Evolutionary conservation across 768 basidiomycete genomes (phyloP).

Genomic region (Hypholoma fasciculare): DNA sequence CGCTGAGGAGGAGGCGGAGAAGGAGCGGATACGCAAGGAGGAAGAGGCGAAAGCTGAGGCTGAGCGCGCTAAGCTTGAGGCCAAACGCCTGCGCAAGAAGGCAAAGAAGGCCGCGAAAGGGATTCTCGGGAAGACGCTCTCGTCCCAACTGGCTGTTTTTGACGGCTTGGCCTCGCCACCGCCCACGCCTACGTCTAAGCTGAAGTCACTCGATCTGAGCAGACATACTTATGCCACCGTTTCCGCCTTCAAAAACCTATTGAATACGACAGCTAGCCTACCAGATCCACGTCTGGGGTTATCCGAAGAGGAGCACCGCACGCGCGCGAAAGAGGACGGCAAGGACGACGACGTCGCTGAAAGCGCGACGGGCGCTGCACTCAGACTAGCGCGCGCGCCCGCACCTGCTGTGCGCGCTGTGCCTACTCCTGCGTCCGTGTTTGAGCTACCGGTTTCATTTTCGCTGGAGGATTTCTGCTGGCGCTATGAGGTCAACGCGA

Average conservation of each 20-base stretch:
- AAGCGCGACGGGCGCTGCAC: slow-evolving; percentile 25
- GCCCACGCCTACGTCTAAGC: too few species aligned
- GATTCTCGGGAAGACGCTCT: too few species aligned
- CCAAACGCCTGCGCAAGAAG: slow-evolving; percentile 42
- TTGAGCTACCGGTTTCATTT: not conserved
- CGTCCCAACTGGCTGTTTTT: too few species aligned
- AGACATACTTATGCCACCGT: too few species aligned
- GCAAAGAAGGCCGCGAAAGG: slow-evolving; percentile 35
- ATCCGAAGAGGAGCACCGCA: not conserved
- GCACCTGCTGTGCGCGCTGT: too few species aligned
- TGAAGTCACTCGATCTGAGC: too few species aligned
- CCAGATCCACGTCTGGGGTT: not conserved
- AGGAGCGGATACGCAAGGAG: slow-evolving; percentile 31
- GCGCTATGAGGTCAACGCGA: not conserved
- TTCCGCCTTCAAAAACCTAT: too few species aligned
- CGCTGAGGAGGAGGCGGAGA: slow-evolving; percentile 33
- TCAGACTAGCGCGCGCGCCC: too few species aligned
- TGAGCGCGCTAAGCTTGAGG: slow-evolving; percentile 32
- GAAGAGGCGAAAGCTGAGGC: slow-evolving; percentile 51
- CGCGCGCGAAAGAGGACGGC: not conserved
- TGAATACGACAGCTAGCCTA: not conserved
- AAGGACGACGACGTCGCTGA: too few species aligned
- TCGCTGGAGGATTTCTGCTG: not conserved
- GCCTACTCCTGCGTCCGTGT: too few species aligned
- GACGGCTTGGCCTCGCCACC: too few species aligned